Evolutionary conservation across 768 basidiomycete species (phyloP), one percentile per base, ranked within the genome.

Genomic region (Sporobolomyces pararoseus): DNA sequence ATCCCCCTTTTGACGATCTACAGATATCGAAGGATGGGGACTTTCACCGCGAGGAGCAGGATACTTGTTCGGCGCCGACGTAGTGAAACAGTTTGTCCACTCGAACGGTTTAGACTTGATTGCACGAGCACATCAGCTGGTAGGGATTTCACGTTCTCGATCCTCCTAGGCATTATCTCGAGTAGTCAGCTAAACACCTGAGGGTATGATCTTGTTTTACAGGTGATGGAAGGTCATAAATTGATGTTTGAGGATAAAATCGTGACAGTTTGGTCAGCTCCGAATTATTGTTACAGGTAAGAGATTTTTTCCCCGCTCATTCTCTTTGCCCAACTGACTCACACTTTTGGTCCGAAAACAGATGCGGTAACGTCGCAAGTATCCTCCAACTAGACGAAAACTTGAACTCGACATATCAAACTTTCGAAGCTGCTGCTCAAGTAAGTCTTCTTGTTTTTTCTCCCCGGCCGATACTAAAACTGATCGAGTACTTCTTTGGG

Each of bases 181-280:
- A n/a, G n/a, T n/a, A n/a, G n/a, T n/a, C n/a, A n/a, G n/a, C n/a
- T n/a, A n/a, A n/a, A n/a, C n/a, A n/a, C n/a, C n/a, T n/a, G n/a
- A n/a, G n/a, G n/a, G n/a, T n/a, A n/a, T n/a, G n/a, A n/a, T n/a
- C n/a, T n/a, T n/a, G n/a, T n/a, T n/a, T 27, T 27, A 17, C 69
- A 74, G 65, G 75, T 78, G 9, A 80, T 82, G 80, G 81, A 82
- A 71, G 81, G 81, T 2, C 81, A 79, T 81, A 97, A 96, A 81
- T 84, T 92, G 79, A 95, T 97, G 93, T 96, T 96, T 76, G 94
- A 98, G 80, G 83, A 85, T 61, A 88, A 86, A 51, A 94, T 98
- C 75, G 95, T 98, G 37, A 98, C 95, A 12, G 93, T 98, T 47
- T 98, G 95, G 94, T 91, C 89, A 76, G 94, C 93, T 4, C 95